These are phyloP conservation scores for Salix purpurea DNA, from an alignment of 345 rosid genomes.

Conservation along the genomic window DNA sequence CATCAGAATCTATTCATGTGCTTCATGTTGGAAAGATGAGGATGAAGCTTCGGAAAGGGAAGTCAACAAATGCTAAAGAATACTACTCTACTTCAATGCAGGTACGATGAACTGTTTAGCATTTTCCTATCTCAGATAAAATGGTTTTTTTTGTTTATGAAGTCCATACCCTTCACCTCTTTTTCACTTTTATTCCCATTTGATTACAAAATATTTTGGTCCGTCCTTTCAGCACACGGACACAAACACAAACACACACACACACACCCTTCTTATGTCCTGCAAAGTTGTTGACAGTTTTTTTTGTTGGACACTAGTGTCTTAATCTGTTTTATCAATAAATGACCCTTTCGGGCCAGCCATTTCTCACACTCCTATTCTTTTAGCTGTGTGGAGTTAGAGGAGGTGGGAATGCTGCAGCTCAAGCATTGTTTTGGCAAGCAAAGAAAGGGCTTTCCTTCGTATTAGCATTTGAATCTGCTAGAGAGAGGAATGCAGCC, in stretches of 20 bases:
- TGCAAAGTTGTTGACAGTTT: not conserved
- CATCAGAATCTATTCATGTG: slow-evolving; percentile 73
- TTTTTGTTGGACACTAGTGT: not conserved
- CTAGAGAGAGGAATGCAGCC: slow-evolving; percentile 84
- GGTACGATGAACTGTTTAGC: slow-evolving; percentile 34
- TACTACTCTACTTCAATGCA: slow-evolving; percentile 83
- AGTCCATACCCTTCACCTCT: not conserved
- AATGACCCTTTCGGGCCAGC: not conserved
- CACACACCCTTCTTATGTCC: not conserved
- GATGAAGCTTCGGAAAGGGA: slow-evolving; percentile 83
- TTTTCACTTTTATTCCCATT: not conserved
- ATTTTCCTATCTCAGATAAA: not conserved
- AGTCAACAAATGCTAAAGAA: slow-evolving; percentile 66
- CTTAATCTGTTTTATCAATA: not conserved
- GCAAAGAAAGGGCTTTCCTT: slow-evolving; percentile 66
- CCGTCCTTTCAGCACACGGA: not conserved
- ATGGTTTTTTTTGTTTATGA: not conserved
- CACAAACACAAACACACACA: not conserved
- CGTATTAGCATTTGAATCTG: slow-evolving; percentile 82
- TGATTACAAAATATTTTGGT: not conserved
- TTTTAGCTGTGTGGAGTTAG: slow-evolving; percentile 86
- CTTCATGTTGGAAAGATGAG: slow-evolving; percentile 97
- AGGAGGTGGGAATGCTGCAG: slow-evolving; percentile 98
- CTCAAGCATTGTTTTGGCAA: slow-evolving; percentile 92
- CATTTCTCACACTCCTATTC: not conserved